These are phyloP conservation scores for Podospora pseudopauciseta DNA, from an alignment of 495 filamentous ascomycete genomes.

Conservation along the genomic window DNA sequence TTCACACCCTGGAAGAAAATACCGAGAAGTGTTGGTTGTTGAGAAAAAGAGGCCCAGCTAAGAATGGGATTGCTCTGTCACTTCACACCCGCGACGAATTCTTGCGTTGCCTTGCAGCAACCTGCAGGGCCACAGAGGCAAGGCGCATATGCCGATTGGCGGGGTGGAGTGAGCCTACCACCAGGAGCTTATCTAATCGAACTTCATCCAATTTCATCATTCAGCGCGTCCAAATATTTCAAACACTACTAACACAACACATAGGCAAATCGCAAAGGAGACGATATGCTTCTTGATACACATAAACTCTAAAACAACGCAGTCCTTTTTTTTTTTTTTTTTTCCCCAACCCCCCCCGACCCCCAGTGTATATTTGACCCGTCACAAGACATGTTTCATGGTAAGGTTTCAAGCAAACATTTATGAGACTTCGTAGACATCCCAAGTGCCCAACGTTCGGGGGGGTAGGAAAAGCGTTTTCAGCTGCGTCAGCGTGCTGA, in stretches of 20 bases:
- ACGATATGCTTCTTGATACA: neutral
- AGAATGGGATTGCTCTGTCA: neutral
- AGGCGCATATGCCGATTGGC: neutral
- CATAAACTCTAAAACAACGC: neutral
- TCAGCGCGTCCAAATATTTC: no score
- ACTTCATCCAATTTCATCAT: no score
- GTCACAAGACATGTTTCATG: neutral
- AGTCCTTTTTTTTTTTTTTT: neutral
- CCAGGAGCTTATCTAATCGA: no score
- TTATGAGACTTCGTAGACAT: neutral
- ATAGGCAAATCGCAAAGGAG: no score
- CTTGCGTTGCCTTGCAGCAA: constrained; percentile 8
- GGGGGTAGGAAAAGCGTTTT: no score
- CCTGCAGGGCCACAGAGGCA: neutral
- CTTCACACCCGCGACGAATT: neutral
- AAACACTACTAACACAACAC: no score
- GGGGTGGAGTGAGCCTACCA: neutral
- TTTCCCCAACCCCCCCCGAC: no score
- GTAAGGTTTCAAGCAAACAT: neutral
- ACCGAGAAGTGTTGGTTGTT: neutral
- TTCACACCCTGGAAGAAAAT: constrained; percentile 14
- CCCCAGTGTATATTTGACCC: neutral
- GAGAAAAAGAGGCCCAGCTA: neutral
- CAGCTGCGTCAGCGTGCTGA: no score
- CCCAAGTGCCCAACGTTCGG: neutral